Percentiles rank a stretch among this genome's conserved stretches.
Evolutionary conservation across 208 protist genomes (phyloP).

Genomic region (Leishmania lainsoni): DNA sequence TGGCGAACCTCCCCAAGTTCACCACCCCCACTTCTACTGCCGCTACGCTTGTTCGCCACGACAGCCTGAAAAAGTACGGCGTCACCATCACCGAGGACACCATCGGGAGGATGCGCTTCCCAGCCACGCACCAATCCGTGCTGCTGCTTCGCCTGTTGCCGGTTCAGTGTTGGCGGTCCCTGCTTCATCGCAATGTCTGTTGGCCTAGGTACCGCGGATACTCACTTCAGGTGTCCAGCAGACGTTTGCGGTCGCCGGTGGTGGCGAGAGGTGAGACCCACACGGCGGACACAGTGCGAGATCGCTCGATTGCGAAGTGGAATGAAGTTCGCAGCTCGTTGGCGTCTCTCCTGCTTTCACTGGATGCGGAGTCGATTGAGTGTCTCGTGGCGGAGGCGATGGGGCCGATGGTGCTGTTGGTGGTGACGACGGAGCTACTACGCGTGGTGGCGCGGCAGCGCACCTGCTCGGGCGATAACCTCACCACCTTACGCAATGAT

Average conservation of each 20-base stretch:
- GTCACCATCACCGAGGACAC: background rate
- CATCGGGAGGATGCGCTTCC: background rate
- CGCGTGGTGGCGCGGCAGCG: background rate
- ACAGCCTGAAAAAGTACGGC: background rate
- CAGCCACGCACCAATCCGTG: background rate
- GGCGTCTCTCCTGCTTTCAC: background rate
- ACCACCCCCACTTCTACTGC: background rate
- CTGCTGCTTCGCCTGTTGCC: slow-evolving; percentile 13
- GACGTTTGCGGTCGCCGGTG: background rate
- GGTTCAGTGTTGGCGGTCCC: background rate
- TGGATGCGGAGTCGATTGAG: background rate
- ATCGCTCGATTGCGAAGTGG: background rate
- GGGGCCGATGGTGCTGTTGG: slow-evolving; percentile 6
- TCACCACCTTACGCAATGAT: background rate
- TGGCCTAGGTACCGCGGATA: slow-evolving; percentile 15
- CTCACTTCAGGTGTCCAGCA: background rate
- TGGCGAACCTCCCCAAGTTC: background rate
- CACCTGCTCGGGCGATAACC: background rate
- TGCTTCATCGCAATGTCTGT: background rate
- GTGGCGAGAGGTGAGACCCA: background rate
- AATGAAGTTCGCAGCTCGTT: background rate
- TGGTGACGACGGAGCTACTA: slow-evolving; percentile 4
- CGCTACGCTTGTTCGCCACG: background rate
- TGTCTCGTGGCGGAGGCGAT: slow-evolving; percentile 3
- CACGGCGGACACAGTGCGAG: background rate